Evolutionary conservation across 345 rosid species (phyloP), one percentile per base, ranked within the genome.

Genomic region (Alliaria petiolata): DNA sequence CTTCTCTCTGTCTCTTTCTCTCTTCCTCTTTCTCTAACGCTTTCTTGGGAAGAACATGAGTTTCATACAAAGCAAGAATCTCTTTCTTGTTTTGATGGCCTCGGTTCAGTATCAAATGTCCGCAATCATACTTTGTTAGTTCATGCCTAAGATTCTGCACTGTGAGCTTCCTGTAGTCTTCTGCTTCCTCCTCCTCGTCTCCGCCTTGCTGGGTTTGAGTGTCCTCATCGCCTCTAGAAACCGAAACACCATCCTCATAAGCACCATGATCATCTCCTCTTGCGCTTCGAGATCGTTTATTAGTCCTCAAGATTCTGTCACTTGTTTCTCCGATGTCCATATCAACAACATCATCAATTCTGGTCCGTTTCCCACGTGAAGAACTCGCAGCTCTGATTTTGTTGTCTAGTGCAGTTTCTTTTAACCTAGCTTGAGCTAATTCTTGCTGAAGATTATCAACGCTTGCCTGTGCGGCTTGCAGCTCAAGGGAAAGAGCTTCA

Each of bases 361-460:
- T 84, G 2, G 33, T 3, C 4, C 98, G 88, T 69, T 95, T 95
- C 36, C 89, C 89, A 45, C 83, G 89, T 19, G 96, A 76, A 0
- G 80, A 63, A 47, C 71, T 64, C 20, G 80, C 89, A 40, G 97
- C 81, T 80, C 83, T 92, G 38, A 90, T 91, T 79, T 85, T 92
- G 80, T 83, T 79, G 45, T 90, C 97, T 53, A 95, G 69, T 46
- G 98, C 95, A 14, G 96, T 78, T 81, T 95, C 99, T 62, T 85
- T 95, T 45, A 95, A 75, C 64, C 89, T 88, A 67, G 89, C 84
- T 9, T 90, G 84, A 22, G 98, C 91, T 65, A 90, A 46, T 69
- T 90, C 89, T 73, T 89, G 97, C 71, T 95, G 98, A 46, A 92
- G 87, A 31, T 77, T 54, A 74, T 92, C 99, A 16, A 95, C 88